Base-by-base conservation (phyloP, 495 filamentous ascomycete species). In the Aspergillus coremiiformis region DNA sequence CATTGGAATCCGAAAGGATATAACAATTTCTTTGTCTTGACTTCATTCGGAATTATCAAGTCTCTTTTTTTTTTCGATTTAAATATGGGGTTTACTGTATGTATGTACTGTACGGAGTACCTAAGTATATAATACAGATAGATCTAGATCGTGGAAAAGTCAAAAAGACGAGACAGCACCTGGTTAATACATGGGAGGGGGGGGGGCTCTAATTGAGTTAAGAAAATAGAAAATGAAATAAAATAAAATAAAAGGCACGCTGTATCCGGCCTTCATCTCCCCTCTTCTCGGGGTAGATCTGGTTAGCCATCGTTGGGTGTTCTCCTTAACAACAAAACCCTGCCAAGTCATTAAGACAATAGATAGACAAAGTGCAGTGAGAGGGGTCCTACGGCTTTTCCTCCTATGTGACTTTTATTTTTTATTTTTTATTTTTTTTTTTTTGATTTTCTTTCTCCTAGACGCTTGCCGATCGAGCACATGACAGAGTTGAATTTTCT, bases 401-500 rank as follows among this genome's bases (percentile, higher is more conserved):
- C 20, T 54, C 39, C 47, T 26, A 42, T 41, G 48, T 26, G 37
- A 29, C 19, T 12, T 20, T n/a, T n/a, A n/a, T n/a, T n/a, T n/a
- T n/a, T n/a, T n/a, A n/a, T n/a, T n/a, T n/a, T n/a, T n/a, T n/a
- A n/a, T n/a, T n/a, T n/a, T n/a, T n/a, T n/a, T n/a, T n/a, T n/a
- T n/a, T n/a, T n/a, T n/a, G n/a, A n/a, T n/a, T n/a, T 29, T 9
- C 19, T 9, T 39, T 47, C 20, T 44, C 49, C 52, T 45, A 42
- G 30, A 37, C 47, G 42, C 42, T 47, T 39, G 65, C 67, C 64
- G 64, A 71, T 71, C 67, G 64, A 55, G 56, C 69, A 71, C 66
- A 71, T 74, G 67, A 71, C 65, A 66, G 52, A 51, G 60, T 61
- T 52, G 57, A 64, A 59, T 69, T 72, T 70, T 66, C 55, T 54